Base-by-base conservation (phyloP, 179 eudicot genomes). In the Heliamphora pulchella region DNA sequence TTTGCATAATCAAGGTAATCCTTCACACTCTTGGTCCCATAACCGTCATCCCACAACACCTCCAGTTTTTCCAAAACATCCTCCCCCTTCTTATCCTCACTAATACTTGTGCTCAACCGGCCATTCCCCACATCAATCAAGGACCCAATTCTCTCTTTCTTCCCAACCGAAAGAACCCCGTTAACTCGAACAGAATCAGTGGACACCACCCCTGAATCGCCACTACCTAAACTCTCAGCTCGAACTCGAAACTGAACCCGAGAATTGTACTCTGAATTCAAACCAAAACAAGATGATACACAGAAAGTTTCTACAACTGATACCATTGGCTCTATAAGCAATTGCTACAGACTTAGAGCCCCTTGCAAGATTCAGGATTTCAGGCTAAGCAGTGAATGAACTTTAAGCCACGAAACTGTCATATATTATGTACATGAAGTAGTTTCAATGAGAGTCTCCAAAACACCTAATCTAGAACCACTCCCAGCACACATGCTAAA, bases 1-100 rank as follows among this genome's bases (percentile, higher is more conserved):
- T 85, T 78, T 1, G 92, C 86, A 62, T 72, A 69, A 39, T 88
- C 91, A 63, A 91, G 85, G 74, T 88, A 92, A 83, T 92, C 94
- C 63, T 83, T 85, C 76, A 85, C 79, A n/a, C 83, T 82, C 58
- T 86, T 79, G 64, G 79, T 82, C 65, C 90, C 90, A 79, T 84
- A 86, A 8, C 90, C 87, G 79, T 87, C 90, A 78, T 87, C 90
- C 90, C 90, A 87, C 59, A 86, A 57, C 3, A 72, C 84, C 65
- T 82, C 82, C 81, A 87, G 78, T 18, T 57, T 68, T 39, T 76
- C 82, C 5, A n/a, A 57, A 72, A 17, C 70, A 18, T 39, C 67
- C 10, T 71, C 68, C 47, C 46, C 48, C 15, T 78, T 72, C 69
- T 84, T 17, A 10, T 65, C 71, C 68, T n/a, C 79, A 76, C 57